These are phyloP conservation scores for Albifimbria verrucaria DNA, from an alignment of 2,329 filamentous ascomycete genomes.

Conservation along the genomic window DNA sequence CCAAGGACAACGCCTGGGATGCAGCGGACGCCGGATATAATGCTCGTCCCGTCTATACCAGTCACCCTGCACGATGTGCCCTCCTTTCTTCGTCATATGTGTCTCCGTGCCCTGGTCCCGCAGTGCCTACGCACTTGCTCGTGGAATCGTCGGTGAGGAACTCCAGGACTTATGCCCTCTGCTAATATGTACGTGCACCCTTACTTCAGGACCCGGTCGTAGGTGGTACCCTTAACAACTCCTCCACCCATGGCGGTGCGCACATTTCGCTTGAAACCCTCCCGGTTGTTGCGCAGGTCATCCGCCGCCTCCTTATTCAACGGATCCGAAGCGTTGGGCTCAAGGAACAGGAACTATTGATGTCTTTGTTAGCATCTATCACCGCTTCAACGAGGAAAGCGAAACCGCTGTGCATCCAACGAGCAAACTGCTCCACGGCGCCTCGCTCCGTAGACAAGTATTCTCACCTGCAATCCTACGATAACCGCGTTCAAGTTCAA, in stretches of 20 bases:
- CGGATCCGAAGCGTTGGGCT: conserved; percentile 96
- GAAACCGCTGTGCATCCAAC: background rate
- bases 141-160: background rate
- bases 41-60: background rate
- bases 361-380: conserved; percentile 13
- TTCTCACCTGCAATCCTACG: conserved; percentile 76
- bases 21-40: background rate
- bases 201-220: conserved; percentile 75
- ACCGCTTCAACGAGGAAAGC: background rate
- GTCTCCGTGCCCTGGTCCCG: background rate
- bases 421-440: background rate
- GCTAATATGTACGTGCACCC: background rate
- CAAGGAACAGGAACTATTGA: conserved; percentile 85
- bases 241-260: conserved; percentile 80
- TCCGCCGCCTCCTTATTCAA: conserved; percentile 97
- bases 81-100: background rate
- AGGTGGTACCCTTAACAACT: conserved; percentile 65
- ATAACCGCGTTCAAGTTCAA: conserved; percentile 96
- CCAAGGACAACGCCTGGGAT: background rate
- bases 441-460: background rate
- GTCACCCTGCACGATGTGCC: background rate
- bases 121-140: background rate
- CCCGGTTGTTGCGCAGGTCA: conserved; percentile 80
- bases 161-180: background rate
- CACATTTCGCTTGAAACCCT: conserved; percentile 90